These are phyloP conservation scores for Kodamaea sp. DNA, from an alignment of 1,139 yeast genomes.

Conservation along the genomic window DNA sequence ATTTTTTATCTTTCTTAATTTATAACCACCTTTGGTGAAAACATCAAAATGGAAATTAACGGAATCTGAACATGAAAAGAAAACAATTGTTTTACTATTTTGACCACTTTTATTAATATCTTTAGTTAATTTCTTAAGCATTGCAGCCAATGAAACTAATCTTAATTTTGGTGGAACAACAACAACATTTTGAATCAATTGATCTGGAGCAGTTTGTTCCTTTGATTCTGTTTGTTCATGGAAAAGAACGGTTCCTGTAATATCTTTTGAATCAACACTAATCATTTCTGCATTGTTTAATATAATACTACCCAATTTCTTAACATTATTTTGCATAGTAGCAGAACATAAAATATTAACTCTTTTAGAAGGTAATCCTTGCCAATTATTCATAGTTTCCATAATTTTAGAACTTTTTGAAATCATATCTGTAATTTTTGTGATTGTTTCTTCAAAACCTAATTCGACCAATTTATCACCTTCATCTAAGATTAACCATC, in stretches of 20 bases:
- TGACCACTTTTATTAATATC: conserved; percentile 21
- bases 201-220: conserved; percentile 73
- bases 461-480: conserved; percentile 93
- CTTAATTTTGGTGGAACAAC: conserved; percentile 91
- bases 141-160: conserved; percentile 72
- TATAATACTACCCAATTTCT: conserved; percentile 74
- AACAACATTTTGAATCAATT: conserved; percentile 69
- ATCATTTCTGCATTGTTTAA: conserved; percentile 70
- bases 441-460: conserved; percentile 91
- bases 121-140: conserved; percentile 48
- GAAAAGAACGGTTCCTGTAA: conserved; percentile 37
- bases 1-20: conserved; percentile 29
- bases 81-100: conserved; percentile 64
- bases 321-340: conserved; percentile 78
- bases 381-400: conserved; percentile 39
- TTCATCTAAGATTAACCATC: conserved; percentile 89
- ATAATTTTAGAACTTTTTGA: conserved; percentile 41
- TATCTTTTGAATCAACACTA: conserved; percentile 32
- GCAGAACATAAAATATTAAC: conserved; percentile 90
- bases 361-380: conserved; percentile 63
- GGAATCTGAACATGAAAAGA: conserved; percentile 90
- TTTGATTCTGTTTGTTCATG: conserved; percentile 35
- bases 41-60: conserved; percentile 86
- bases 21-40: conserved; percentile 56
- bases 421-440: conserved; percentile 64